phyloP scores from a whole-genome alignment of 2,329 filamentous ascomycete genomes.

The Sporothrix globosa region DNA sequence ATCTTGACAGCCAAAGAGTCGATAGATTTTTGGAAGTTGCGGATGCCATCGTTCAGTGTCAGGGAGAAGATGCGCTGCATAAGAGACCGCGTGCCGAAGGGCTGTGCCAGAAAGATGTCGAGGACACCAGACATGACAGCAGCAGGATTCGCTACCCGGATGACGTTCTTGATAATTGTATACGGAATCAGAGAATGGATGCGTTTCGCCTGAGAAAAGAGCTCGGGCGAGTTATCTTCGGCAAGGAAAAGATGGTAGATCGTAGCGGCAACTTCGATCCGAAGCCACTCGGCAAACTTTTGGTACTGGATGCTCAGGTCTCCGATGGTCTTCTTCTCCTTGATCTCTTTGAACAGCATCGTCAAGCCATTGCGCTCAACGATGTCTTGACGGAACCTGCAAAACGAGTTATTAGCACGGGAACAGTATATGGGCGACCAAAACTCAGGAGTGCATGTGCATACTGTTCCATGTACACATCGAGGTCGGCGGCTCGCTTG shows the following conservation, averaged over 20 bases:
- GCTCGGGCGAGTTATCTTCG: conserved; percentile 94
- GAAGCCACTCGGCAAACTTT: conserved; percentile 97
- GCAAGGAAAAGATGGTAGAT: conserved; percentile 97
- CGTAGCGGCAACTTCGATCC: conserved; percentile 95
- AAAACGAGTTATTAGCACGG: conserved; percentile 32
- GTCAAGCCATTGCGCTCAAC: conserved; percentile 81
- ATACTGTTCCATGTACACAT: conserved; percentile 96
- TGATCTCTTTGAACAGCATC: conserved; percentile 90
- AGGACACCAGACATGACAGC: conserved; percentile 96
- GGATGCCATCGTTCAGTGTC: conserved; percentile 88
- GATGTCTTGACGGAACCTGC: conserved; percentile 66
- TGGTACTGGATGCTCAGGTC: conserved; percentile 94
- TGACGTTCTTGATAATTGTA: conserved; percentile 91
- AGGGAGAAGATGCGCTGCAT: conserved; percentile 94
- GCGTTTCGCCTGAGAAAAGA: conserved; percentile 90
- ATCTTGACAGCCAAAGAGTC: conserved; percentile 77
- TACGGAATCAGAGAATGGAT: conserved; percentile 97
- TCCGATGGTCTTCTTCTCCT: conserved; percentile 81
- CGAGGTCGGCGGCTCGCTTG: conserved; percentile 85
- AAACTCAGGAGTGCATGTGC: conserved; percentile 39
- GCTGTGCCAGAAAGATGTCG: conserved; percentile 93
- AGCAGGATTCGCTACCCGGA: conserved; percentile 92
- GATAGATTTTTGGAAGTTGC: conserved; percentile 82
- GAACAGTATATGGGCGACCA: conserved; percentile 31
- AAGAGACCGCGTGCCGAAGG: conserved; percentile 85